Evolutionary conservation across 73 alveolate genomes (phyloP).

Genomic region (Paramecium sexaurelia): DNA sequence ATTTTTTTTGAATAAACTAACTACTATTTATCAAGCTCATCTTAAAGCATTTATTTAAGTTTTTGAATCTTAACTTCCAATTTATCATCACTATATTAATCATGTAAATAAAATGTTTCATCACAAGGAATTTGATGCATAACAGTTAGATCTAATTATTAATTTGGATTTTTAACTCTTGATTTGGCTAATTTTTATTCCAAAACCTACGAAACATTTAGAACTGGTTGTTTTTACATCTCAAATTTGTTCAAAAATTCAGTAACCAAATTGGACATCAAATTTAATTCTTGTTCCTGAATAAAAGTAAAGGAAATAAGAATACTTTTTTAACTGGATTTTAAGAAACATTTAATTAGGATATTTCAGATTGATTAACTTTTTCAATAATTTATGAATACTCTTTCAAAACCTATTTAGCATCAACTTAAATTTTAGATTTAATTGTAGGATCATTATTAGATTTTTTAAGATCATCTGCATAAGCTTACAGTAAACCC

Average conservation of each 20-base stretch:
- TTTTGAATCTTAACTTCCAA: not conserved
- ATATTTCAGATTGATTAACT: constrained; percentile 37
- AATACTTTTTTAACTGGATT: not conserved
- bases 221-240: not conserved
- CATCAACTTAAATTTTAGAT: constrained; percentile 47
- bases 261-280: not conserved
- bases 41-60: not conserved
- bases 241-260: constrained; percentile 50
- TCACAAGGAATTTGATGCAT: constrained; percentile 39
- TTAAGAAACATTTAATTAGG: constrained; percentile 10
- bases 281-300: constrained; percentile 30
- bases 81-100: not conserved
- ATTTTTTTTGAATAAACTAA: constrained; percentile 1
- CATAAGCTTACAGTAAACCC: constrained; percentile 49
- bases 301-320: not conserved
- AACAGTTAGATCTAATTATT: not conserved
- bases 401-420: not conserved
- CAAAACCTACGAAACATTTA: not conserved
- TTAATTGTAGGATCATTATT: constrained; percentile 2
- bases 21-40: constrained; percentile 4
- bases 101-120: constrained; percentile 45
- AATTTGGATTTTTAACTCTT: not conserved
- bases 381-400: constrained; percentile 42
- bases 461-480: constrained; percentile 39
- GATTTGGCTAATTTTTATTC: constrained; percentile 30